These are phyloP conservation scores for Erigeron philadelphicus DNA, from an alignment of 140 eudicot species.

Conservation along the genomic window DNA sequence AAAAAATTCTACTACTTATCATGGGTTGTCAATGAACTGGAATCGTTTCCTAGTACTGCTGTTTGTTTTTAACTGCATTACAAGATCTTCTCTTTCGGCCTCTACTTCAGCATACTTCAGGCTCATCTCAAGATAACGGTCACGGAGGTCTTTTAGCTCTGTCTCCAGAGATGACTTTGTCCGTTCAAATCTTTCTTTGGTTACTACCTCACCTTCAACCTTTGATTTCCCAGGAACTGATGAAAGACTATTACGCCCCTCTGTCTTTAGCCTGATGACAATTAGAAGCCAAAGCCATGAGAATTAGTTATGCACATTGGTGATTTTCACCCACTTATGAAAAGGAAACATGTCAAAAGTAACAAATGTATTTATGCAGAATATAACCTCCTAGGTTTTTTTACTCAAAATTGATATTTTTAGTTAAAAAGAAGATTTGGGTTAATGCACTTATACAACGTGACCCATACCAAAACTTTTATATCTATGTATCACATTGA, in stretches of 20 bases:
- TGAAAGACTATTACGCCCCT: constrained; percentile 40
- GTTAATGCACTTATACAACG: neutral
- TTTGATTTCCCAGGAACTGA: constrained; percentile 29
- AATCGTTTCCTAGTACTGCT: constrained; percentile 40
- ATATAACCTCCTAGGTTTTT: neutral
- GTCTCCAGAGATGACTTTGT: constrained; percentile 66
- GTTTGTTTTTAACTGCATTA: constrained; percentile 66
- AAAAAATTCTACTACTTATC: constrained; percentile 7
- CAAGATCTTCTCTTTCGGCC: constrained; percentile 86
- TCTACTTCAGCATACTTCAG: constrained; percentile 84
- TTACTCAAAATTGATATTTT: neutral
- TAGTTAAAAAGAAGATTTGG: neutral
- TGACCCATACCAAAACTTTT: constrained; percentile 1
- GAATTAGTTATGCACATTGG: neutral
- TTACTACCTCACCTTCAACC: constrained; percentile 33
- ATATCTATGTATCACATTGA: neutral
- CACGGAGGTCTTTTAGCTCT: constrained; percentile 70
- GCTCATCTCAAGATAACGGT: constrained; percentile 83
- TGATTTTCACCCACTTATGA: neutral
- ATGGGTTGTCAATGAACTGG: constrained; percentile 27
- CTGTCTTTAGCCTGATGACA: constrained; percentile 33
- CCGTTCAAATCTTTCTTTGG: constrained; percentile 52
- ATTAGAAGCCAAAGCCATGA: constrained; percentile 8
- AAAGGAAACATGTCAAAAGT: neutral
- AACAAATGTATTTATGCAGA: neutral